These are phyloP conservation scores for Pythium volutum DNA, from an alignment of 352 stramenopile genomes.

Conservation along the genomic window DNA sequence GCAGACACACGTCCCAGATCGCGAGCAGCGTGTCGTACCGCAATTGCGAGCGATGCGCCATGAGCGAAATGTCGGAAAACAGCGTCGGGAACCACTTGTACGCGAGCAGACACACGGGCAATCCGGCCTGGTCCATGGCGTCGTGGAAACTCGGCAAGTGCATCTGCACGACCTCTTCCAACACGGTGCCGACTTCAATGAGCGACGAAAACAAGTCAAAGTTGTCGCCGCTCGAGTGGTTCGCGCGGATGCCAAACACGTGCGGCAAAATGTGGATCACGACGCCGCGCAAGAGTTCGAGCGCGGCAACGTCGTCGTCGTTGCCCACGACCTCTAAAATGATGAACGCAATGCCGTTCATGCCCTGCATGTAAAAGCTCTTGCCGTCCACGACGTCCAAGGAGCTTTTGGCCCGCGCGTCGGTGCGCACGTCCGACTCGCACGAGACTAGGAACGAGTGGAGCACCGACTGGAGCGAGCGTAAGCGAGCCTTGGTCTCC, in stretches of 20 bases:
- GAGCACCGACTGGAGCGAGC: conserved; percentile 45
- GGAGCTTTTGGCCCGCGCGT: conserved; percentile 12
- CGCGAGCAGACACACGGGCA: conserved; percentile 75
- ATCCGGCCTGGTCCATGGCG: conserved; percentile 48
- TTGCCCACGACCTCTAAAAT: conserved; percentile 60
- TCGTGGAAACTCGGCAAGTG: conserved; percentile 62
- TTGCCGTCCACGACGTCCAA: conserved; percentile 24
- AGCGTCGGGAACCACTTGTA: conserved; percentile 90
- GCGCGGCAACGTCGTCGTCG: conserved; percentile 50
- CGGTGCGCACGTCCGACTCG: conserved; percentile 39
- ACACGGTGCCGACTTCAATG: conserved; percentile 59
- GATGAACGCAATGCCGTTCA: conserved; percentile 83
- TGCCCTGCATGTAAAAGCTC: conserved; percentile 84
- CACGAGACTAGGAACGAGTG: conserved; percentile 71
- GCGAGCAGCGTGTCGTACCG: conserved; percentile 71
- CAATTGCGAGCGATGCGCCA: conserved; percentile 66
- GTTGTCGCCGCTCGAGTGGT: conserved; percentile 38
- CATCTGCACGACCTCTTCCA: conserved; percentile 71
- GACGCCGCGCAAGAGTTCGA: conserved; percentile 62
- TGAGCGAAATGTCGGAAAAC: conserved; percentile 82
- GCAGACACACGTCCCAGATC: conserved; percentile 78
- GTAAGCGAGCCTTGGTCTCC: conserved; percentile 32
- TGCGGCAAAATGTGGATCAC: conserved; percentile 66
- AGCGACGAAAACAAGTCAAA: conserved; percentile 75
- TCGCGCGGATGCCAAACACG: conserved; percentile 65